Evolutionary conservation across 2,329 filamentous ascomycete genomes (phyloP).

Genomic region (Ceratocystis papillata): DNA sequence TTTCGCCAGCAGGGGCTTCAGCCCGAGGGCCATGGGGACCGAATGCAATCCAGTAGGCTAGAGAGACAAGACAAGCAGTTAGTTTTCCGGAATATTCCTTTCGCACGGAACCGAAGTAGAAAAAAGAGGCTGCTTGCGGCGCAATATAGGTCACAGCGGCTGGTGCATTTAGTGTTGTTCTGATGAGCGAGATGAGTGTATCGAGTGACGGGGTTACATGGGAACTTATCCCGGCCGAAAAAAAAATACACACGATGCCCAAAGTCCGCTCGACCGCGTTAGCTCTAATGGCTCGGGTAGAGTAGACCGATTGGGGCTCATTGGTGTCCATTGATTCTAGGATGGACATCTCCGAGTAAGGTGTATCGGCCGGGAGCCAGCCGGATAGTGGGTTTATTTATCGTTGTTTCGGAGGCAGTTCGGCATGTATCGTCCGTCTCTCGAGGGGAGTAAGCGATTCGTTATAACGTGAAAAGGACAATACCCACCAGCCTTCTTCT

Average conservation of each 20-base stretch:
- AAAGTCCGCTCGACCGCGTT: not conserved
- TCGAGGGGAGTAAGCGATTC: not conserved
- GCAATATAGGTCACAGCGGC: not conserved
- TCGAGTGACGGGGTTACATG: not conserved
- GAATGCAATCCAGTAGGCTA: constrained; percentile 99
- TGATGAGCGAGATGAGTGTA: not conserved
- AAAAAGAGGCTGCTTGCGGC: not conserved
- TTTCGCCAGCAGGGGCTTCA: constrained; percentile 70
- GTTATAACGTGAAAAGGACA: not conserved
- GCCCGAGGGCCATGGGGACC: constrained; percentile 91
- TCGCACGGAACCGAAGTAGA: not conserved
- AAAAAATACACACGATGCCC: not conserved
- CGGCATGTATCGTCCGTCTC: constrained; percentile 6
- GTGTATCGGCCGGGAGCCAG: not conserved
- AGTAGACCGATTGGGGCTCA: not conserved
- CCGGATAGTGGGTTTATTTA: not conserved
- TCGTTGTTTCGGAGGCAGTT: constrained; percentile 13
- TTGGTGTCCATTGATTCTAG: not conserved
- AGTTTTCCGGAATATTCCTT: not conserved
- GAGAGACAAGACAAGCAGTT: constrained; percentile 23
- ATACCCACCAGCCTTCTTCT: constrained; percentile 97
- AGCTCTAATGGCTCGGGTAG: too few species aligned
- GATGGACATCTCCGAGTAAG: not conserved
- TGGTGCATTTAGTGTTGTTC: not conserved
- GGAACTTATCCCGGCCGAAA: constrained; percentile 4